Conservation (phyloP, 2,329 filamentous ascomycete species). For the Coniochaeta pulveracea region DNA sequence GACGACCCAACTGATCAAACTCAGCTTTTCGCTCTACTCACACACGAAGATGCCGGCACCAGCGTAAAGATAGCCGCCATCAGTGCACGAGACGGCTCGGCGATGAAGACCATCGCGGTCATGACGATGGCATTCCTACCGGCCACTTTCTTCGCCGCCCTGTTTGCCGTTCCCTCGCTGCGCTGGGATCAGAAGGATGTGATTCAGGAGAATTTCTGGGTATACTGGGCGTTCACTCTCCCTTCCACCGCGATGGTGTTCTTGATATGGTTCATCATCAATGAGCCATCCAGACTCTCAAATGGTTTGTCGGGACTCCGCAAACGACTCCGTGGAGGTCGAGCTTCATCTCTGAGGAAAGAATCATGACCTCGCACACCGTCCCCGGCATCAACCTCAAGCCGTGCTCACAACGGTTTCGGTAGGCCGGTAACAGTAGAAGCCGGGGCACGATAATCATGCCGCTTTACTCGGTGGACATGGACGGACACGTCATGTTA, state of each 20-base stretch:
- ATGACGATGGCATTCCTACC: constrained; percentile 26
- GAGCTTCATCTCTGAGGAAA: too few species aligned
- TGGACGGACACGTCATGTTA: too few species aligned
- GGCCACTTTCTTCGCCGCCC: constrained; percentile 22
- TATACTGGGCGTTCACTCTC: constrained; percentile 13
- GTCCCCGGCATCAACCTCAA: too few species aligned
- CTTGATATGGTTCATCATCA: constrained; percentile 3
- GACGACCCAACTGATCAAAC: neutral
- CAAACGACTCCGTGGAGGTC: too few species aligned
- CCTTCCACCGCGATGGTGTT: constrained; percentile 9
- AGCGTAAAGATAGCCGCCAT: constrained; percentile 14
- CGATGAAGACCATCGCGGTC: constrained; percentile 24
- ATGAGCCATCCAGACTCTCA: too few species aligned
- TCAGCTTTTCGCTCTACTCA: constrained; percentile 4
- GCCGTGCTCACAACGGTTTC: too few species aligned
- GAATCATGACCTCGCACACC: too few species aligned
- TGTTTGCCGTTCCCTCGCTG: constrained; percentile 14
- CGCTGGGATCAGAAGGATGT: constrained; percentile 6
- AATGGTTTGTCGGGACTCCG: too few species aligned
- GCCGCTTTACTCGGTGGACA: too few species aligned
- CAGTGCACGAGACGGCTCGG: constrained; percentile 20
- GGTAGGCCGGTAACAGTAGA: too few species aligned
- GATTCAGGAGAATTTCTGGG: constrained; percentile 9
- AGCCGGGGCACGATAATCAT: too few species aligned
- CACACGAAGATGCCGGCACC: constrained; percentile 4